phyloP scores from a whole-genome alignment of 768 basidiomycete species.

The Pleurotus eryngii region DNA sequence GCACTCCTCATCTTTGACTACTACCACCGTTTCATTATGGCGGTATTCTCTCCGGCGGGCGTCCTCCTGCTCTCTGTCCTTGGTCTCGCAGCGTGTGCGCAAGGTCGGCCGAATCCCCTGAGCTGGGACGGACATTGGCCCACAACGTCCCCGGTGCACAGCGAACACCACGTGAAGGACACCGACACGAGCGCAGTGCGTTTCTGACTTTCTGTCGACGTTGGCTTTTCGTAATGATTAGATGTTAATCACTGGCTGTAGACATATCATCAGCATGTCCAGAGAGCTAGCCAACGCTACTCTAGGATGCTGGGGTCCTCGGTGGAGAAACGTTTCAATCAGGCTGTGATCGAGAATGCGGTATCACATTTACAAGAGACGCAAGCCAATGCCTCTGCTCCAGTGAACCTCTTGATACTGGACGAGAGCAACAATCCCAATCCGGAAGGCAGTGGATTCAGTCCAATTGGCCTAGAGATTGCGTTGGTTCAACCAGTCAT shows the following conservation, averaged over 20 bases:
- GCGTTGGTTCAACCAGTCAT: conserved; percentile 3
- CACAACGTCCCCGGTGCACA: too few species aligned
- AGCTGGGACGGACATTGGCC: too few species aligned
- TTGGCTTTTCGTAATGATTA: too few species aligned
- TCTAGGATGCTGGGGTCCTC: background rate
- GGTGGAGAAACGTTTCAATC: conserved; percentile 5
- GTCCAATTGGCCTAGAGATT: conserved; percentile 1
- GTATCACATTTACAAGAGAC: background rate
- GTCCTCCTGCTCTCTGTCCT: too few species aligned
- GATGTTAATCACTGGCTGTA: background rate
- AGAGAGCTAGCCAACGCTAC: conserved; percentile 3
- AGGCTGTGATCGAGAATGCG: background rate
- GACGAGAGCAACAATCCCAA: conserved; percentile 5
- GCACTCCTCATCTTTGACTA: too few species aligned
- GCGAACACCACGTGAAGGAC: too few species aligned
- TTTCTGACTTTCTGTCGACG: too few species aligned
- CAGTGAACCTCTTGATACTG: background rate
- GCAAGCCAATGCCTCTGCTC: background rate
- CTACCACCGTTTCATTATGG: too few species aligned
- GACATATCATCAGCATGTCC: conserved; percentile 3
- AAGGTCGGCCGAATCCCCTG: too few species aligned
- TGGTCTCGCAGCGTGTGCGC: too few species aligned
- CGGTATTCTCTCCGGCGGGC: too few species aligned
- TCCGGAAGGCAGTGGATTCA: conserved; percentile 2
- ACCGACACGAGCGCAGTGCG: too few species aligned